Conservation (phyloP, 495 filamentous ascomycete genomes). For the Aspergillus mulundensis region DNA sequence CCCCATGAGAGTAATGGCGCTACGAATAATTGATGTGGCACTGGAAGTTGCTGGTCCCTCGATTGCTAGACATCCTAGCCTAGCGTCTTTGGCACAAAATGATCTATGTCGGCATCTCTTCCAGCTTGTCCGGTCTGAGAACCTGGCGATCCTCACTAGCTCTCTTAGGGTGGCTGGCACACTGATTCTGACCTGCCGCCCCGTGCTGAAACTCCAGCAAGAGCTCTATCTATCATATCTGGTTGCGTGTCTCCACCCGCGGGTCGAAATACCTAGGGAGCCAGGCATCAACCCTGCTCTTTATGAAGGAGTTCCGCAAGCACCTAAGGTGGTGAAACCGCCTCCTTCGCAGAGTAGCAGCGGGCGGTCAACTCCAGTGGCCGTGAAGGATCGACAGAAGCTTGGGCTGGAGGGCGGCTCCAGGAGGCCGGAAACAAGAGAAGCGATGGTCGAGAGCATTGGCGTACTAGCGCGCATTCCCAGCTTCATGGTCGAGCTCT, state of each 20-base stretch:
- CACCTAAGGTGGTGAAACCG: conserved; percentile 80
- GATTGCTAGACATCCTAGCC: conserved; percentile 86
- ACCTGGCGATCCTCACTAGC: conserved; percentile 86
- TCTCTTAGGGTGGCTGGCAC: conserved; percentile 90
- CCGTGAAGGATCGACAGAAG: conserved; percentile 89
- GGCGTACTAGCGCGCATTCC: conserved; percentile 88
- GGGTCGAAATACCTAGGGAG: conserved; percentile 86
- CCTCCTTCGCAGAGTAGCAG: conserved; percentile 72
- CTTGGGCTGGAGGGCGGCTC: conserved; percentile 90
- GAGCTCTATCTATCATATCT: conserved; percentile 95
- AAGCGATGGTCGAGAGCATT: conserved; percentile 98
- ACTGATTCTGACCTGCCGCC: conserved; percentile 81
- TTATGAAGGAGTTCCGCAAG: conserved; percentile 90
- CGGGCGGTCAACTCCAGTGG: conserved; percentile 86
- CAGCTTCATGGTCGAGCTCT: conserved; percentile 89
- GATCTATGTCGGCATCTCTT: conserved; percentile 93
- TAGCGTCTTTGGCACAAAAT: conserved; percentile 86
- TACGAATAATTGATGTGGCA: conserved; percentile 95
- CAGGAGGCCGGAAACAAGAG: conserved; percentile 86
- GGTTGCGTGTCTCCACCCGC: conserved; percentile 87
- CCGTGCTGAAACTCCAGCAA: conserved; percentile 94
- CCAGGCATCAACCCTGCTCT: conserved; percentile 84
- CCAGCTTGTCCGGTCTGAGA: conserved; percentile 94
- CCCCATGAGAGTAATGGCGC: conserved; percentile 92
- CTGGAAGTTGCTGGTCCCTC: conserved; percentile 95